Percentiles rank a stretch among this genome's conserved stretches.
Evolutionary conservation across 768 basidiomycete species (phyloP).

Genomic region (Mycena albidolilacea): DNA sequence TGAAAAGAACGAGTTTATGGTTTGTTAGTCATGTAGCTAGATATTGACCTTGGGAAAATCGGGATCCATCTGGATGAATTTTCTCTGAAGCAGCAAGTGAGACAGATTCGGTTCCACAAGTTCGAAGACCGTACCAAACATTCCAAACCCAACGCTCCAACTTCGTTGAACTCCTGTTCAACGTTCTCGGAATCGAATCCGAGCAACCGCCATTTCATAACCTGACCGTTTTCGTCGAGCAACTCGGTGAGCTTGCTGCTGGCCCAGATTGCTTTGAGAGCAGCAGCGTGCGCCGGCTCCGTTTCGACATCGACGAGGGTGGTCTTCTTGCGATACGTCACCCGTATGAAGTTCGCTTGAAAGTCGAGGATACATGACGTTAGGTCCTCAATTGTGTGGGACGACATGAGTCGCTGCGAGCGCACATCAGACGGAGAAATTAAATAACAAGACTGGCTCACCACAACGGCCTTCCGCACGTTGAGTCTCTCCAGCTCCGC

Average conservation of each 20-base stretch:
- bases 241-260: conserved; percentile 71
- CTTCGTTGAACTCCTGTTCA: conserved; percentile 80
- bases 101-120: not conserved
- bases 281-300: conserved; percentile 69
- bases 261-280: conserved; percentile 80
- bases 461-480: conserved; percentile 86
- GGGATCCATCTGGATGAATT: conserved; percentile 77
- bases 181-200: conserved; percentile 86
- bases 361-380: conserved; percentile 90
- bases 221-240: conserved; percentile 61
- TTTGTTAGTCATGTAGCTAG: not conserved
- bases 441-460: conserved; percentile 55
- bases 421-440: not conserved
- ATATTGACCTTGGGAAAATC: conserved; percentile 81
- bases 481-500: conserved; percentile 81
- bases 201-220: conserved; percentile 81
- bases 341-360: conserved; percentile 87
- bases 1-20: conserved; percentile 28
- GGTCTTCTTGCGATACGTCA: conserved; percentile 86
- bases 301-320: conserved; percentile 80
- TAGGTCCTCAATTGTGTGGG: conserved; percentile 85
- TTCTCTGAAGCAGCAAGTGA: conserved; percentile 57
- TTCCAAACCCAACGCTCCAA: conserved; percentile 86
- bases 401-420: conserved; percentile 83
- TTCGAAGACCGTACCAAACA: conserved; percentile 71